Evolutionary conservation across 225 moss, liverwort and hornwort species (phyloP).

Genomic region (Antitrichia curtipendula): DNA sequence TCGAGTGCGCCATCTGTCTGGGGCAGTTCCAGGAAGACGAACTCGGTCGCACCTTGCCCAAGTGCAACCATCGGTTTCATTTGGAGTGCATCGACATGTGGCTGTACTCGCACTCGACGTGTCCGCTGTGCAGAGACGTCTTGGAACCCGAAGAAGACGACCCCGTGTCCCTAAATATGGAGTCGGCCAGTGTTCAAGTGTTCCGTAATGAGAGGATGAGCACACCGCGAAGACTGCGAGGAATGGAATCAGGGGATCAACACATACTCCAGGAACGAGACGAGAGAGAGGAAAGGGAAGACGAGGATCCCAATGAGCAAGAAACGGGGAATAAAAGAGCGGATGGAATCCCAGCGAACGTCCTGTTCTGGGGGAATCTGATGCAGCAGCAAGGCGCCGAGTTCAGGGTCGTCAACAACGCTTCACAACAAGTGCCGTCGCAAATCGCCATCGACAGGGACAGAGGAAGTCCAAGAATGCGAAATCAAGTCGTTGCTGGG

Average conservation of each 20-base stretch:
- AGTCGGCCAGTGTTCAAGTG: not conserved
- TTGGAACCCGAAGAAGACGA: constrained; percentile 2
- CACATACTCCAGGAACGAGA: not conserved
- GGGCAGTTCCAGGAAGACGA: constrained; percentile 36
- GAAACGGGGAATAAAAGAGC: not conserved
- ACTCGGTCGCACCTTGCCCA: constrained; percentile 36
- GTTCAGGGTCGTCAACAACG: not conserved
- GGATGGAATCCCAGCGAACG: constrained; percentile 26
- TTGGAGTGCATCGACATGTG: constrained; percentile 64
- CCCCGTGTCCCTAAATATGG: not conserved
- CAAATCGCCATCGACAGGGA: not conserved
- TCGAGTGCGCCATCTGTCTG: constrained; percentile 52
- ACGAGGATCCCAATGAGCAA: not conserved
- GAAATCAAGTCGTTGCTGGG: not conserved
- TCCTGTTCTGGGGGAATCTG: constrained; percentile 42
- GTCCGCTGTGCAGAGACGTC: constrained; percentile 35
- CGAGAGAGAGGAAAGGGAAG: not conserved
- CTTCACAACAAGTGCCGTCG: not conserved
- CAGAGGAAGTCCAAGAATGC: not conserved
- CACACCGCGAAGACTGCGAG: not conserved
- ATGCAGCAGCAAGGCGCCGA: not conserved
- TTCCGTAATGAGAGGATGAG: not conserved
- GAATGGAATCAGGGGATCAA: not conserved
- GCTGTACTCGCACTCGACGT: constrained; percentile 44
- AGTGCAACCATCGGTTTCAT: constrained; percentile 48